Base-by-base conservation (phyloP, 805 yeast genomes). In the Cyberlindnera saturnus region DNA sequence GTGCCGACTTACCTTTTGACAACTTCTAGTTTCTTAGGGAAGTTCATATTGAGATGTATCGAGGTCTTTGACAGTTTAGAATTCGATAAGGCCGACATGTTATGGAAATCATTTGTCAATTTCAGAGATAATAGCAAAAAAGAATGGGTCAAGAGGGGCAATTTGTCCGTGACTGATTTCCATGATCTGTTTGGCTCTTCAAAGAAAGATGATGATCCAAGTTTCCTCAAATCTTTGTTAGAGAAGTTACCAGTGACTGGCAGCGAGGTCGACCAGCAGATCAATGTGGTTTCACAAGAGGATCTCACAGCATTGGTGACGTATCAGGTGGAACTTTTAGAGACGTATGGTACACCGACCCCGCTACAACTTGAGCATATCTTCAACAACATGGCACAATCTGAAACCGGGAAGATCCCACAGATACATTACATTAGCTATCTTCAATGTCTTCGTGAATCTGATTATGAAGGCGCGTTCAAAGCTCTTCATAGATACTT, bases 401-500 rank as follows among this genome's bases (percentile, higher is more conserved):
- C 74, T 0, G 76, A 74, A 35, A 54, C 53, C 26, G 61, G 64
- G 5, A 66, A 67, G 36, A 61, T 75, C 5, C 74, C 79, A 0
- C 63, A 75, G 0, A 59, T 73, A 19, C 74, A 79, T 52, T 82
- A 81, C 51, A 68, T 84, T 37, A 71, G 69, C 38, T 84, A 81
- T 51, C 65, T 85, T 20, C 82, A 82, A 50, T 71, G 72, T 46
- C 70, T 81, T 53, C 70, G 71, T 42, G 69, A 62, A 11, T 75
- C 79, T 5, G 85, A 86, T 53, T 84, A 82, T 53, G 83, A 67
- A 43, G 64, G 63, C 17, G 64, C 75, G 56, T 44, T 75, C 64
- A 64, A 82, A 63, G 64, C 80, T 52, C 59, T 86, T 51, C 79
- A 77, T 51, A 59, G 79, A 34, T 79, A 75, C 47, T 86, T 83